Evolutionary conservation across 75 land plant species (phyloP).

Genomic region (Ceratopteris richardii): DNA sequence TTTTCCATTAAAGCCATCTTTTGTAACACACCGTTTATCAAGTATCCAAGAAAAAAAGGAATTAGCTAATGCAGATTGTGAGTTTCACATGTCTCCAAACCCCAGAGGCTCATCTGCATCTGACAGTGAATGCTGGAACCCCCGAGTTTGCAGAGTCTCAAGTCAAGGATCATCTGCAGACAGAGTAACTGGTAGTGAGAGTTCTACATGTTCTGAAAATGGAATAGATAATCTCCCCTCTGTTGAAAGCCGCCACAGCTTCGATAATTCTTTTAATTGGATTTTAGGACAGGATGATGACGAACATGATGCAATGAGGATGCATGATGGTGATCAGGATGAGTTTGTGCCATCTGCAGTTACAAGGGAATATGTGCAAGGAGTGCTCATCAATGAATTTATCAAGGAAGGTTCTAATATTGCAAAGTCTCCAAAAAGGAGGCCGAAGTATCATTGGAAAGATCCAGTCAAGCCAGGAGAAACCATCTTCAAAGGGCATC

Average conservation of each 20-base stretch:
- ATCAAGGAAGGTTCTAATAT: slow-evolving; percentile 6
- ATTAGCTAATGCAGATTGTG: neutral
- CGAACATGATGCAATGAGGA: neutral
- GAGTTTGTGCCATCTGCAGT: slow-evolving; percentile 1
- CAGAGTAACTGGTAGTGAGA: too few species aligned
- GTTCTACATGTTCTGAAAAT: neutral
- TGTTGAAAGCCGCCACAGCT: neutral
- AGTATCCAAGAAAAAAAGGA: neutral
- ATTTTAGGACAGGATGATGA: slow-evolving; percentile 2
- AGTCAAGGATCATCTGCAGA: too few species aligned
- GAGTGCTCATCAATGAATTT: slow-evolving; percentile 26
- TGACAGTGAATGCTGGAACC: neutral
- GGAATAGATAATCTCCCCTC: neutral
- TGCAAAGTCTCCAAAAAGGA: slow-evolving; percentile 26
- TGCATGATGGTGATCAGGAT: slow-evolving; percentile 3
- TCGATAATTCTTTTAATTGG: neutral
- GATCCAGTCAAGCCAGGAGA: slow-evolving; percentile 55
- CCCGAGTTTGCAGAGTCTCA: neutral
- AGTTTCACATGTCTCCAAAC: too few species aligned
- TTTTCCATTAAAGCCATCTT: slow-evolving; percentile 23
- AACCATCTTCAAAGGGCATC: slow-evolving; percentile 67
- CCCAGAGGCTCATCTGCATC: neutral
- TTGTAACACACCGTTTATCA: neutral
- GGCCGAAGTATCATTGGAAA: slow-evolving; percentile 43
- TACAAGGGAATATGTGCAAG: slow-evolving; percentile 25